These are phyloP conservation scores for Solanum hybrid DNA, from an alignment of 305 asterid species.

Conservation along the genomic window DNA sequence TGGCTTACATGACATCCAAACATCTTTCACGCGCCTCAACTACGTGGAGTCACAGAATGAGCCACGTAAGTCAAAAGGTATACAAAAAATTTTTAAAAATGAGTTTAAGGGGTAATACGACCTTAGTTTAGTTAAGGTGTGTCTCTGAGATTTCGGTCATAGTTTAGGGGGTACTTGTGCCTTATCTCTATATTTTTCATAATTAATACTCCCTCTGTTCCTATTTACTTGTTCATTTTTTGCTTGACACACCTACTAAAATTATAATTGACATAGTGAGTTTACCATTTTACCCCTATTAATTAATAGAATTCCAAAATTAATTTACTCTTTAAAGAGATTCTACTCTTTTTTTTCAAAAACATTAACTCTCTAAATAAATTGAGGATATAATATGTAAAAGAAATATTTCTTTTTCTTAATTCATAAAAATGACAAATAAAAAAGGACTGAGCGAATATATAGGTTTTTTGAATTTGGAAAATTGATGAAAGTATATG, in stretches of 20 bases:
- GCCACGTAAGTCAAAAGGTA: background rate
- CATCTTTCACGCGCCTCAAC: background rate
- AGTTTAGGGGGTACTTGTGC: background rate
- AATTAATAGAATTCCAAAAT: too few species aligned
- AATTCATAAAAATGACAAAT: background rate
- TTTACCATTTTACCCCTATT: too few species aligned
- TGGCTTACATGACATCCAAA: background rate
- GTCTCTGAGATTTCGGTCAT: too few species aligned
- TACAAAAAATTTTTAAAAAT: too few species aligned
- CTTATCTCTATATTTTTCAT: background rate
- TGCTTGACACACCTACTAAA: background rate
- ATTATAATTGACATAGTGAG: background rate
- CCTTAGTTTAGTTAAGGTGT: too few species aligned
- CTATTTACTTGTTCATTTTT: background rate
- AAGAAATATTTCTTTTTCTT: too few species aligned
- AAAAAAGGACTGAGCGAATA: accelerated
- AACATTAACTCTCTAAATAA: too few species aligned
- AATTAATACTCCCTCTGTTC: background rate
- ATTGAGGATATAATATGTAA: too few species aligned
- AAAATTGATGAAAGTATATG: background rate
- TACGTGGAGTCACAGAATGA: accelerated
- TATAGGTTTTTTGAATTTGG: background rate
- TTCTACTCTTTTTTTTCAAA: too few species aligned
- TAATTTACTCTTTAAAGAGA: background rate
- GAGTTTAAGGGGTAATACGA: too few species aligned